phyloP scores from a whole-genome alignment of 2,329 filamentous ascomycete genomes.

The Verticillium nubilum region DNA sequence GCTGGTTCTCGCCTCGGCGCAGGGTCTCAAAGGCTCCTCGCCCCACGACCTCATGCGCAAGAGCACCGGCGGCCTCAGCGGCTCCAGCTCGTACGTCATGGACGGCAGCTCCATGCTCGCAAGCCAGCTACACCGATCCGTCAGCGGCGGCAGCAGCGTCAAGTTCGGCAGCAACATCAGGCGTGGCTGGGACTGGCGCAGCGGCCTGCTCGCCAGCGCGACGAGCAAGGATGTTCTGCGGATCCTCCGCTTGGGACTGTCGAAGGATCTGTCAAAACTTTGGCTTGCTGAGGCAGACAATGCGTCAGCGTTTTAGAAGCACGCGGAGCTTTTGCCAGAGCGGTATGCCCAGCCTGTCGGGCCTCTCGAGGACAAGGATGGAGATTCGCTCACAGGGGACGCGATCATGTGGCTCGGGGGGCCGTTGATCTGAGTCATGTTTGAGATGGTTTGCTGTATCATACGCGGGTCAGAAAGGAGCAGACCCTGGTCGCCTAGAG shows the following conservation, averaged over 20 bases:
- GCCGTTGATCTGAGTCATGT: neutral
- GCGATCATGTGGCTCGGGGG: neutral
- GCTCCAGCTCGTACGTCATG: conserved; percentile 57
- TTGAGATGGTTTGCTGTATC: neutral
- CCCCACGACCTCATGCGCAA: conserved; percentile 56
- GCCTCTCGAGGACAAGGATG: neutral
- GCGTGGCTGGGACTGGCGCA: conserved; percentile 73
- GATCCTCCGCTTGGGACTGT: conserved; percentile 66
- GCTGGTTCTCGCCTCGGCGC: conserved; percentile 66
- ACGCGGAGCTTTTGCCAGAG: conserved; percentile 2
- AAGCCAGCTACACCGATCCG: conserved; percentile 55
- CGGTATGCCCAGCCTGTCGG: neutral
- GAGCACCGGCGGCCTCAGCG: conserved; percentile 48
- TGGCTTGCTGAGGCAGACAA: conserved; percentile 65
- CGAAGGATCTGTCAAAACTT: conserved; percentile 64
- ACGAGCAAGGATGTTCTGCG: conserved; percentile 66
- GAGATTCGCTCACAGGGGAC: neutral
- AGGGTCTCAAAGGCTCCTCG: conserved; percentile 55
- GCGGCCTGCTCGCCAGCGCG: conserved; percentile 63
- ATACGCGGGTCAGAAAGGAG: neutral
- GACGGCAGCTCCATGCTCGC: conserved; percentile 69
- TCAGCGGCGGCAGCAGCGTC: conserved; percentile 43
- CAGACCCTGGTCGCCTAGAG: neutral
- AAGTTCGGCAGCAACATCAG: conserved; percentile 37
- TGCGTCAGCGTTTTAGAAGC: conserved; percentile 33